A percentile compares a stretch with the other conserved stretches of the same genome.
phyloP scores from a whole-genome alignment of 495 filamentous ascomycete species.

The Xylaria nigripes region DNA sequence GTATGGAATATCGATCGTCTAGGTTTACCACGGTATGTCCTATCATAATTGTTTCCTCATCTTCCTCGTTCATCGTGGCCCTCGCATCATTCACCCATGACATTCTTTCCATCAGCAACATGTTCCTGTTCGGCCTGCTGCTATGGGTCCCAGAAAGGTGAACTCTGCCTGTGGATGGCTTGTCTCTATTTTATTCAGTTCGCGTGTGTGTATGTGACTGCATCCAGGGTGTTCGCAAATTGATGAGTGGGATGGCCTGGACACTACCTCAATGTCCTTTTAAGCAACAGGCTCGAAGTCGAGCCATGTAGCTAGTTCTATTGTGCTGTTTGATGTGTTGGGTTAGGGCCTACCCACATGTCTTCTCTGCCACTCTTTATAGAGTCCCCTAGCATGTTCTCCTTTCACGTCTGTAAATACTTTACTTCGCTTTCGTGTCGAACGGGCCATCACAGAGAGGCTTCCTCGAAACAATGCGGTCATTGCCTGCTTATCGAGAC shows the following conservation, averaged over 20 bases:
- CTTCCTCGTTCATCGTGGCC: not conserved
- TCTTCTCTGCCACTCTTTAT: not conserved
- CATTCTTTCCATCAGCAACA: not conserved
- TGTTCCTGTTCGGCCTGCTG: not conserved
- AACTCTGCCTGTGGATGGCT: conserved; percentile 2
- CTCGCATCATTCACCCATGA: not conserved
- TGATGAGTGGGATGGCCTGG: not conserved
- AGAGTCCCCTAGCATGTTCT: conserved; percentile 1
- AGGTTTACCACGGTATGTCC: conserved; percentile 2
- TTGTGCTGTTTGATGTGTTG: not conserved
- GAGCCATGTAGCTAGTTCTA: not conserved
- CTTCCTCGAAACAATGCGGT: not conserved
- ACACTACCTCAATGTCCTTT: not conserved
- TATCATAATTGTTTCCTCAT: not conserved
- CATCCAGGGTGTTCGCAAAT: not conserved
- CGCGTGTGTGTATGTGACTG: conserved; percentile 6
- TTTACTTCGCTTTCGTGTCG: not conserved
- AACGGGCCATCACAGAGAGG: not conserved
- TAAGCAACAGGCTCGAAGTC: not conserved
- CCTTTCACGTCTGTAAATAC: not conserved
- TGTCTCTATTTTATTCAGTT: not conserved
- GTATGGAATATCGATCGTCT: not conserved
- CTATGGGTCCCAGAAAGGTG: not conserved
- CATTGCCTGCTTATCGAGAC: not conserved
- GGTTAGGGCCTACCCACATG: not conserved